phyloP scores from a whole-genome alignment of 768 basidiomycete genomes.

The Boletus rex-veris region DNA sequence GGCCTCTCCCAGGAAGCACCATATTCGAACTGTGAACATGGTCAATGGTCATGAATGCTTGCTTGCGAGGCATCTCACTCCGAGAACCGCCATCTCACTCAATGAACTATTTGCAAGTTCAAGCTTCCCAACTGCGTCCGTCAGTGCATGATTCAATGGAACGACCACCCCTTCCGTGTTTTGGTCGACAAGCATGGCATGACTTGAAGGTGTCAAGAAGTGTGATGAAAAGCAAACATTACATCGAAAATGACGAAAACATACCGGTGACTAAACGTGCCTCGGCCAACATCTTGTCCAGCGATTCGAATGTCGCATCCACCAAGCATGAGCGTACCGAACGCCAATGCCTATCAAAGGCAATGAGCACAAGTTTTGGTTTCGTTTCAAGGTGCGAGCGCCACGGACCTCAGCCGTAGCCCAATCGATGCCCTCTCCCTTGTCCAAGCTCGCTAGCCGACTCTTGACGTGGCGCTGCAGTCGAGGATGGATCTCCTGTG shows the following conservation, averaged over 20 bases:
- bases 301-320: constrained; percentile 85
- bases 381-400: neutral
- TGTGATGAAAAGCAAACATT: neutral
- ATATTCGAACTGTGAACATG: constrained; percentile 72
- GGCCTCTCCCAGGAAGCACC: constrained; percentile 89
- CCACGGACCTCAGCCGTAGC: constrained; percentile 76
- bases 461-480: constrained; percentile 76
- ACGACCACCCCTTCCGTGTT: constrained; percentile 74
- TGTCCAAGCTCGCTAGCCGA: constrained; percentile 65
- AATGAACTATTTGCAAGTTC: constrained; percentile 92
- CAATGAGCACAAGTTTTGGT: neutral
- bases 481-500: constrained; percentile 74
- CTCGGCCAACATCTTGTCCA: constrained; percentile 89
- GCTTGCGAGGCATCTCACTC: constrained; percentile 44
- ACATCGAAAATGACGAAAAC: neutral
- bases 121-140: constrained; percentile 56
- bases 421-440: constrained; percentile 77
- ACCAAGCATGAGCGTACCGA: constrained; percentile 80
- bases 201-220: constrained; percentile 36
- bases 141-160: constrained; percentile 70
- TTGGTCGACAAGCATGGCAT: constrained; percentile 92
- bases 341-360: constrained; percentile 66
- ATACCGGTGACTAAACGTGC: constrained; percentile 81
- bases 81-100: constrained; percentile 87
- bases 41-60: neutral